phyloP scores from a whole-genome alignment of 148 eudicot genomes.

The Agrostemma githago region DNA sequence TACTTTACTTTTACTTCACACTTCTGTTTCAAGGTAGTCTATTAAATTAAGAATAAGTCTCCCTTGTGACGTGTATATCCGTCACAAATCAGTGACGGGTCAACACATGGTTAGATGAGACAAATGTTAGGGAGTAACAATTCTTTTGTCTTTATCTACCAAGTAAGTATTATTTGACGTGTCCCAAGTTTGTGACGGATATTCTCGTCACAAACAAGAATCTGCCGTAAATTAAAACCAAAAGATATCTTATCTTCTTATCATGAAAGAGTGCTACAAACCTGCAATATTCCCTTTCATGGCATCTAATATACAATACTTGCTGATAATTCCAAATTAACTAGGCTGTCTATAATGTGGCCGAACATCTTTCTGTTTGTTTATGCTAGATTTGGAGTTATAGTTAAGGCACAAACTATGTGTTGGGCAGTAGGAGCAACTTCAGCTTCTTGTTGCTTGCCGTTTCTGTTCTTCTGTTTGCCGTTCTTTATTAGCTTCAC shows the following conservation, averaged over 20 bases:
- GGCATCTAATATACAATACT: neutral
- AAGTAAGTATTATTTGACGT: too few species aligned
- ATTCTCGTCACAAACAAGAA: too few species aligned
- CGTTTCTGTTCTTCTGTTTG: neutral
- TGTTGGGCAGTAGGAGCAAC: slow-evolving; percentile 1
- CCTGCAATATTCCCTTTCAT: neutral
- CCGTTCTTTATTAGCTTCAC: neutral
- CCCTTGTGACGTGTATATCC: too few species aligned
- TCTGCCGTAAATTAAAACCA: neutral
- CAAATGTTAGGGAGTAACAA: too few species aligned
- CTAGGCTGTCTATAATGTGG: slow-evolving; percentile 2
- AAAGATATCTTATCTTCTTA: neutral
- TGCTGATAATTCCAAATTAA: neutral
- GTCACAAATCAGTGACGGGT: too few species aligned
- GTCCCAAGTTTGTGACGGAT: too few species aligned
- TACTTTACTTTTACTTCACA: too few species aligned
- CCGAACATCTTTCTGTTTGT: neutral
- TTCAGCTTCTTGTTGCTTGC: slow-evolving; percentile 13
- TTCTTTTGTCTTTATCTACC: too few species aligned
- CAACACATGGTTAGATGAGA: too few species aligned
- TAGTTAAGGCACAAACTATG: neutral
- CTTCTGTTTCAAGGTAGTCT: neutral
- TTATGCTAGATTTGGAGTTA: neutral
- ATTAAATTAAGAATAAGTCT: neutral
- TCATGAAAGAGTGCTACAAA: neutral